Base-by-base conservation (phyloP, 345 rosid species). In the Pugionium cornutum region DNA sequence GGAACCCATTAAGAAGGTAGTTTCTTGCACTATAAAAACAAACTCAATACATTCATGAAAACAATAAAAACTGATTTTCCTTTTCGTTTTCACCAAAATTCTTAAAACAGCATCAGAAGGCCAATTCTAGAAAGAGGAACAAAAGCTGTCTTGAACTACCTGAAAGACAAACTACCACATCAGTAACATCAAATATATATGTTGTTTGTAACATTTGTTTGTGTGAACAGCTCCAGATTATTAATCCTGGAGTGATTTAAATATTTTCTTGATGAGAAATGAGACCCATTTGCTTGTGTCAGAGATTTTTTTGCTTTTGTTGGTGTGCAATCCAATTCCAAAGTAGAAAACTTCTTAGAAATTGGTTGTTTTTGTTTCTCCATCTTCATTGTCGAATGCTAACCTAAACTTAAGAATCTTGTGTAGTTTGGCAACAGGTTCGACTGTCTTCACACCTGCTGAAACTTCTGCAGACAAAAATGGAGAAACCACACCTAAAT, bases 1-100 rank as follows among this genome's bases (percentile, higher is more conserved):
- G 97, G 54, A 92, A 92, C 78, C 97, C 96, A 42, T 58, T 89
- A 66, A 83, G 94, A 83, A 92, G 97, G 96, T 89, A 80, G 10
- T n/a, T 59, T 33, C 29, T 37, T 8, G 5, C 31, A 7, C 4
- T 4, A 44, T 68, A 28, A 26, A 39, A 54, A 2, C 46, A 39
- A 54, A 2, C 46, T 52, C 48, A 34, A 43, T 60, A 5, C 34
- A n/a, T 66, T 49, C 3, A 51, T 57, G 2, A 9, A 65, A 52
- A 41, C 10, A 54, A 7, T 18, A 18, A 18, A 1, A 40, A 7
- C 45, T 28, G 36, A 52, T 30, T 36, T 53, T 3, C 2, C 11
- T 27, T 25, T 54, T 4, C 44, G 27, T 35, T 61, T 10, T 31
- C 25, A 53, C 50, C 57, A 32, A 60, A n/a, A 53, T 61, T 66